These are phyloP conservation scores for Agroathelia rolfsii DNA, from an alignment of 1,284 basidiomycete genomes.

Conservation along the genomic window DNA sequence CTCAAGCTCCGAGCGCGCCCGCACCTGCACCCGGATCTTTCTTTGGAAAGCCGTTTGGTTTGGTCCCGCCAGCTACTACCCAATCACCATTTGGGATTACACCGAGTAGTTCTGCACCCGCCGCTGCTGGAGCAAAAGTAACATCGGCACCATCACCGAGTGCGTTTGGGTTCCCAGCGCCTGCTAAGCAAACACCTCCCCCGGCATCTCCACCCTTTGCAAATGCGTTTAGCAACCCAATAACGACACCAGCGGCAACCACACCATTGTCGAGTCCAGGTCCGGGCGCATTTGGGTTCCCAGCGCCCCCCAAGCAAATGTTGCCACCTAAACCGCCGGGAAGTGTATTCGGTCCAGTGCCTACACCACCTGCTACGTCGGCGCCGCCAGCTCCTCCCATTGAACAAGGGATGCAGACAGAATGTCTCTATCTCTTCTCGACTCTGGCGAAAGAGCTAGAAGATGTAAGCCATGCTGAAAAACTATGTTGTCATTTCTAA, in stretches of 20 bases:
- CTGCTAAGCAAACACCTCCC: constrained; percentile 1
- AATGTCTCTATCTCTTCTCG: constrained; percentile 37
- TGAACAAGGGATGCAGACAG: constrained; percentile 53
- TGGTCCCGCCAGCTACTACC: neutral
- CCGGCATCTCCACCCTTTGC: constrained; percentile 12
- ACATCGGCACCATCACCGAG: neutral
- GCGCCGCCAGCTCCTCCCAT: constrained; percentile 13
- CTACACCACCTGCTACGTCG: constrained; percentile 3
- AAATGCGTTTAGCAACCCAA: constrained; percentile 7
- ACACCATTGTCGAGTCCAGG: constrained; percentile 13
- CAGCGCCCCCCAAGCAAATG: too few species aligned
- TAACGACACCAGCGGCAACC: constrained; percentile 11
- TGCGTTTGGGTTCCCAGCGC: neutral
- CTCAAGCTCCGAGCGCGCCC: constrained; percentile 1
- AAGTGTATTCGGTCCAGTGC: constrained; percentile 10
- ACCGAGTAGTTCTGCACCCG: neutral
- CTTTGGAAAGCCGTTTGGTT: constrained; percentile 2
- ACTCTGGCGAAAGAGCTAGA: constrained; percentile 41
- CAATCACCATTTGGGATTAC: neutral
- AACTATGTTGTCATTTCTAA: constrained; percentile 3
- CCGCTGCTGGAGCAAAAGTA: neutral
- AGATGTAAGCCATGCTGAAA: constrained; percentile 28
- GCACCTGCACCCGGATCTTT: constrained; percentile 9
- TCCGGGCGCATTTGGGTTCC: too few species aligned
- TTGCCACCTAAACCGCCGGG: constrained; percentile 7